Evolutionary conservation across 495 filamentous ascomycete species (phyloP).

Genomic region (Aspergillus sclerotiicarbonarius): DNA sequence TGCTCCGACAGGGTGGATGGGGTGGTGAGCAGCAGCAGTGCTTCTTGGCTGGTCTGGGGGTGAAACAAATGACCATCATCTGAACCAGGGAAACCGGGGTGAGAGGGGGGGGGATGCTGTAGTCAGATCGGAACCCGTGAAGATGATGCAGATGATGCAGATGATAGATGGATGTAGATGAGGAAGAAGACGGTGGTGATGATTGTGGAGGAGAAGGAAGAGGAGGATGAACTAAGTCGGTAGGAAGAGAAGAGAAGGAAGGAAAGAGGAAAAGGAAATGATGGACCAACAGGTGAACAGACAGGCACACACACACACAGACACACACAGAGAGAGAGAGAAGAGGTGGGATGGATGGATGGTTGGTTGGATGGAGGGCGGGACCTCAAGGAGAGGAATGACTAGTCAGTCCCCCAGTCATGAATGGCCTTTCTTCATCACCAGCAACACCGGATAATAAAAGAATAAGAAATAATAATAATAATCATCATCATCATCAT

Average conservation of each 20-base stretch:
- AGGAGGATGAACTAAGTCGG: neutral
- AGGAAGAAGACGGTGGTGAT: neutral
- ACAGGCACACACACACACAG: no score
- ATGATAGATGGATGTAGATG: constrained; percentile 1
- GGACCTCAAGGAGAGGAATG: neutral
- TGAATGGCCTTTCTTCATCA: no score
- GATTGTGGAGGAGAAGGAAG: constrained; percentile 1
- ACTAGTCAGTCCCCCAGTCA: no score
- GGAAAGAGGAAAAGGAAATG: constrained; percentile 3
- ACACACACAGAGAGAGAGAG: no score
- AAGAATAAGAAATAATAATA: neutral
- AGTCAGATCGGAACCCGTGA: neutral
- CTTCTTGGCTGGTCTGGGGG: constrained; percentile 4
- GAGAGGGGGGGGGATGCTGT: no score
- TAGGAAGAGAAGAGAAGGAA: neutral
- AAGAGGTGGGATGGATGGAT: neutral
- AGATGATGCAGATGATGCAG: neutral
- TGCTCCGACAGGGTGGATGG: constrained; percentile 1
- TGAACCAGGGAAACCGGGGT: neutral
- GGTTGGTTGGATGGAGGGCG: no score
- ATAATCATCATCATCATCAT: neutral
- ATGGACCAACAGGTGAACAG: neutral
- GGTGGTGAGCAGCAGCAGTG: neutral
- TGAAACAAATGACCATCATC: constrained; percentile 9
- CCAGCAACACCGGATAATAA: neutral